Conservation (phyloP, 805 yeast genomes). For the Debaryomyces maramus region DNA sequence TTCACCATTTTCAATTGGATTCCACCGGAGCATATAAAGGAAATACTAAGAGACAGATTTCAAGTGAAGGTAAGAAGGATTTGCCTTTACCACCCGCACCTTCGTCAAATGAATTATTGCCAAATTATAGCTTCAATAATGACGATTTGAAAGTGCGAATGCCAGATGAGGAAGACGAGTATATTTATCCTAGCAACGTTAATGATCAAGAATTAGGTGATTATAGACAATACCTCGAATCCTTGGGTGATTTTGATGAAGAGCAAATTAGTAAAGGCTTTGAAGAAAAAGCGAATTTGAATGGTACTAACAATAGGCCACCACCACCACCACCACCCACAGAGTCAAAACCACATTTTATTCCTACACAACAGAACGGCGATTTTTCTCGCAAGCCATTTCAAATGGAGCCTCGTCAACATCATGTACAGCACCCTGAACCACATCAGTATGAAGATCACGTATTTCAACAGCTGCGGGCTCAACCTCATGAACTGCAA, state of each 20-base stretch:
- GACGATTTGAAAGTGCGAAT: constrained; percentile 18
- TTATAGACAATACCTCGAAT: constrained; percentile 22
- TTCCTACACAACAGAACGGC: background rate
- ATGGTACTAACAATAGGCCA: background rate
- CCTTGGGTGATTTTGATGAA: constrained; percentile 16
- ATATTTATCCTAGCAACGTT: constrained; percentile 11
- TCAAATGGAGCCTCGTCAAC: too few species aligned
- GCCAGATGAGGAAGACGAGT: constrained; percentile 9
- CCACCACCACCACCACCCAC: constrained; percentile 3
- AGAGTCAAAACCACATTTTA: too few species aligned
- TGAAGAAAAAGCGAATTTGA: constrained; percentile 1
- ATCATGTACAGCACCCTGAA: background rate
- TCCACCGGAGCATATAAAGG: background rate
- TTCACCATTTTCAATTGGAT: constrained; percentile 20
- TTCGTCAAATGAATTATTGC: constrained; percentile 11
- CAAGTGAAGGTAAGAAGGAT: constrained; percentile 10
- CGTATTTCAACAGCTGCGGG: too few species aligned
- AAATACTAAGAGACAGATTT: background rate
- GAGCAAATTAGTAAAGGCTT: constrained; percentile 10
- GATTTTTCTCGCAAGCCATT: too few species aligned
- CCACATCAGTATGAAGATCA: too few species aligned
- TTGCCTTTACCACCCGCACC: constrained; percentile 25
- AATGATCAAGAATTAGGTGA: constrained; percentile 17
- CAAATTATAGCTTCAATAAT: constrained; percentile 19
- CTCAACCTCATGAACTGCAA: background rate